Conservation (phyloP, 495 filamentous ascomycete species). For the Xylaria scruposa region DNA sequence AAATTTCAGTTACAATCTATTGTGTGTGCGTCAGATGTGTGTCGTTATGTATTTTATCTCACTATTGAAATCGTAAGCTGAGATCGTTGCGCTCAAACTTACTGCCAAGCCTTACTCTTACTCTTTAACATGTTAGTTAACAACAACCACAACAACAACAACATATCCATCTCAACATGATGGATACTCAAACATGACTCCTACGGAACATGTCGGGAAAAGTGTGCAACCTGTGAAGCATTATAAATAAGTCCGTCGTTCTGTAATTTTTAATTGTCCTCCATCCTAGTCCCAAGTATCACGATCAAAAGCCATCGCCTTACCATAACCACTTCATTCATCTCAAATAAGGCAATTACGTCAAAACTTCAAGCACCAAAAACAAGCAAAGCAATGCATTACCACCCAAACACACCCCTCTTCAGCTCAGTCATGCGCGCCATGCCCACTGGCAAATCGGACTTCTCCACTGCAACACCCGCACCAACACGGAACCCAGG, state of each 20-base stretch:
- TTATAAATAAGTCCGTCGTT: not conserved
- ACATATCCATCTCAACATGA: not conserved
- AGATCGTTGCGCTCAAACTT: not conserved
- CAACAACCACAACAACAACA: not conserved
- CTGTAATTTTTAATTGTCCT: not conserved
- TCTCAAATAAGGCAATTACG: not conserved
- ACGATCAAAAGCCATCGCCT: not conserved
- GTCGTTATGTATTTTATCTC: not conserved
- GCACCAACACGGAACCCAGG: not conserved
- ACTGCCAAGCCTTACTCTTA: conserved; percentile 19
- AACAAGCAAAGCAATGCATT: not conserved
- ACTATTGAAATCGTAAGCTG: not conserved
- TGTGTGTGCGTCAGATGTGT: not conserved
- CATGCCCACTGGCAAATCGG: not conserved
- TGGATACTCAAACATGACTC: not conserved
- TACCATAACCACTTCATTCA: not conserved
- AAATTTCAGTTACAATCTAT: not conserved
- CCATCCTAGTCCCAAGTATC: not conserved
- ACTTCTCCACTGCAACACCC: not conserved
- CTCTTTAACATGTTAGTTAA: conserved; percentile 15
- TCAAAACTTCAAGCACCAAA: not conserved
- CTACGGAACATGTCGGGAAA: not conserved
- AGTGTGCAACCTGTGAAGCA: not conserved
- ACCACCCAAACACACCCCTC: not conserved
- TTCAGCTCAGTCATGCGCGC: not conserved